Evolutionary conservation across 345 rosid species (phyloP).

Genomic region (Eucalyptus decipiens): DNA sequence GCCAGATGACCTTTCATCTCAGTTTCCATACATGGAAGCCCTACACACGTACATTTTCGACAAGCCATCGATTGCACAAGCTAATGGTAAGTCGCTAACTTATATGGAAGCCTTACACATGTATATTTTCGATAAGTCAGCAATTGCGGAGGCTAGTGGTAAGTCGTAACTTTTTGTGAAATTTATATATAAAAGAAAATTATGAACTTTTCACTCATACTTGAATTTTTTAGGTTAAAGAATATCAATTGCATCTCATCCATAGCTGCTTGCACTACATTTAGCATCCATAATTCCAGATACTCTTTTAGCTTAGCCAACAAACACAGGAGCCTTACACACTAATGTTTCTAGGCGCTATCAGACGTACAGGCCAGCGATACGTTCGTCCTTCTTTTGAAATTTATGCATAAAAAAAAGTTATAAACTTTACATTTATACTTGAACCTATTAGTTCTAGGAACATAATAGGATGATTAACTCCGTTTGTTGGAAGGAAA

Average conservation of each 20-base stretch:
- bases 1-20: no score
- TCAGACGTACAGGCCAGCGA: fast-evolving
- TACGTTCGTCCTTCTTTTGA: fast-evolving
- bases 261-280: fast-evolving
- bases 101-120: no score
- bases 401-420: no score
- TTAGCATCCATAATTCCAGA: fast-evolving
- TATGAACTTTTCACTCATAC: no score
- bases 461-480: no score
- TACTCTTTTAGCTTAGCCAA: fast-evolving
- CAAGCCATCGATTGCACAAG: fast-evolving
- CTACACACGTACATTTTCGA: fast-evolving
- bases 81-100: no score
- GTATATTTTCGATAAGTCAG: fast-evolving
- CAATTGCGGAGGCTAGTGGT: fast-evolving
- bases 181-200: no score
- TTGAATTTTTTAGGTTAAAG: fast-evolving
- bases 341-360: fast-evolving
- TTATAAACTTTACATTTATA: no score
- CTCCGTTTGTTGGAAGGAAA: fast-evolving
- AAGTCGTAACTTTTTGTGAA: fast-evolving
- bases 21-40: fast-evolving
- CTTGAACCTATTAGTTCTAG: fast-evolving
- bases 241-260: no score
- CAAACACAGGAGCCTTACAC: no score